phyloP scores from a whole-genome alignment of 140 eudicot species.

The Oenanthe javanica region DNA sequence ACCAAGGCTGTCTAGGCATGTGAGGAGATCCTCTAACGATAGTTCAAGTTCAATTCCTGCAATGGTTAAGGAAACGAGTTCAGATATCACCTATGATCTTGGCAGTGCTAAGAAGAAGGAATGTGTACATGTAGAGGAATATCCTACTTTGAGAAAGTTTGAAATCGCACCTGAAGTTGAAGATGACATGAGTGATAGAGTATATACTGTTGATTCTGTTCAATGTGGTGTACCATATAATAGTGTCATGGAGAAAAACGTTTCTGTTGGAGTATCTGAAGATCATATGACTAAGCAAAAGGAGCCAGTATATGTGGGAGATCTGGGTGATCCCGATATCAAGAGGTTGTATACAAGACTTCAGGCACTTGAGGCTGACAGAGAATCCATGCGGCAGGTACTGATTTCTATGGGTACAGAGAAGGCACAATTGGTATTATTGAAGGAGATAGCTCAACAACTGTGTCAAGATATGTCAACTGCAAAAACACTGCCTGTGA shows the following conservation, averaged over 20 bases:
- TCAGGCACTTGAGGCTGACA: slow-evolving; percentile 87
- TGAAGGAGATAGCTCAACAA: slow-evolving; percentile 78
- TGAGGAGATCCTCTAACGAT: slow-evolving; percentile 46
- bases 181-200: slow-evolving; percentile 75
- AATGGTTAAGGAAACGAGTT: slow-evolving; percentile 35
- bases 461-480: slow-evolving; percentile 64
- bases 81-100: slow-evolving; percentile 29
- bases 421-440: slow-evolving; percentile 71
- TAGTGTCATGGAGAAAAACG: slow-evolving; percentile 36
- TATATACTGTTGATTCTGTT: slow-evolving; percentile 70
- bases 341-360: slow-evolving; percentile 66
- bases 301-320: slow-evolving; percentile 35
- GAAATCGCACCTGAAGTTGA: slow-evolving; percentile 58
- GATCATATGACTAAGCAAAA: slow-evolving; percentile 46
- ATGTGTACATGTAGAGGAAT: slow-evolving; percentile 25
- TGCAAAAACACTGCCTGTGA: slow-evolving; percentile 25
- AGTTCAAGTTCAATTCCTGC: slow-evolving; percentile 32
- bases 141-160: slow-evolving; percentile 39
- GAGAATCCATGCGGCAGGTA: slow-evolving; percentile 90
- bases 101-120: slow-evolving; percentile 44
- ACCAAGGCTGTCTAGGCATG: slow-evolving; percentile 47
- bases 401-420: slow-evolving; percentile 77
- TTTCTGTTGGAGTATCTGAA: slow-evolving; percentile 34
- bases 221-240: slow-evolving; percentile 35
- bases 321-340: slow-evolving; percentile 49